These are phyloP conservation scores for Acorus calamus DNA, from an alignment of 106 monocot species.

Conservation along the genomic window DNA sequence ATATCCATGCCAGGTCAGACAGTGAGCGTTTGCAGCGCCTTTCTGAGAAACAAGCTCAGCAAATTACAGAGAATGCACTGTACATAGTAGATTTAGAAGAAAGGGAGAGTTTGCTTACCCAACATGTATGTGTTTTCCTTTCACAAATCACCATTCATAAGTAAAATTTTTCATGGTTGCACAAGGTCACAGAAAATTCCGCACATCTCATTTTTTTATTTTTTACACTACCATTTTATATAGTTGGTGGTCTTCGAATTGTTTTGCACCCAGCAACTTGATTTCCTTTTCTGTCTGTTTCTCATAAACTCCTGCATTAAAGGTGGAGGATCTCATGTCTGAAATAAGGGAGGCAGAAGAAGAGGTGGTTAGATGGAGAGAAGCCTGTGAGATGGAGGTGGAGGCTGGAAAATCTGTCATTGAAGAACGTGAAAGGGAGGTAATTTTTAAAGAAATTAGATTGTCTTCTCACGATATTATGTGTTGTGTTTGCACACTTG, in stretches of 20 bases:
- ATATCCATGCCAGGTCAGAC: slow-evolving; percentile 32
- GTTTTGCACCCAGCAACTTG: not conserved
- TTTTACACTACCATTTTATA: not conserved
- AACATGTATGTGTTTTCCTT: slow-evolving; percentile 21
- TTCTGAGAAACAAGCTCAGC: slow-evolving; percentile 32
- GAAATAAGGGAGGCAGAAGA: slow-evolving; percentile 35
- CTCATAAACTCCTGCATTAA: not conserved
- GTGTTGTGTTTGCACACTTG: not conserved
- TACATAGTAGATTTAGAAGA: slow-evolving; percentile 47
- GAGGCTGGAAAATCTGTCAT: slow-evolving; percentile 53
- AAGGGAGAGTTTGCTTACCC: slow-evolving; percentile 34
- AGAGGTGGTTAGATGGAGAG: slow-evolving; percentile 53
- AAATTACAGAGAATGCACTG: slow-evolving; percentile 16
- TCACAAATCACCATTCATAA: too few relatives aligned
- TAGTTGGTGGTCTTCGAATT: not conserved
- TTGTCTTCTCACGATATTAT: not conserved
- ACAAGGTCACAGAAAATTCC: too few relatives aligned
- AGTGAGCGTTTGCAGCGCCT: slow-evolving; percentile 31
- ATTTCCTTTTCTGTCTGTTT: too few relatives aligned
- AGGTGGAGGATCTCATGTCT: slow-evolving; percentile 44
- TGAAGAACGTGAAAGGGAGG: slow-evolving; percentile 45
- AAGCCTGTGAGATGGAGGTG: slow-evolving; percentile 66
- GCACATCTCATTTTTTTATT: not conserved
- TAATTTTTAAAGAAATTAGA: slow-evolving; percentile 1
- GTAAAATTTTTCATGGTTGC: too few relatives aligned